Evolutionary conservation across 495 filamentous ascomycete species (phyloP), one percentile per base, ranked within the genome.

Genomic region (Chlorociboria aeruginascens): DNA sequence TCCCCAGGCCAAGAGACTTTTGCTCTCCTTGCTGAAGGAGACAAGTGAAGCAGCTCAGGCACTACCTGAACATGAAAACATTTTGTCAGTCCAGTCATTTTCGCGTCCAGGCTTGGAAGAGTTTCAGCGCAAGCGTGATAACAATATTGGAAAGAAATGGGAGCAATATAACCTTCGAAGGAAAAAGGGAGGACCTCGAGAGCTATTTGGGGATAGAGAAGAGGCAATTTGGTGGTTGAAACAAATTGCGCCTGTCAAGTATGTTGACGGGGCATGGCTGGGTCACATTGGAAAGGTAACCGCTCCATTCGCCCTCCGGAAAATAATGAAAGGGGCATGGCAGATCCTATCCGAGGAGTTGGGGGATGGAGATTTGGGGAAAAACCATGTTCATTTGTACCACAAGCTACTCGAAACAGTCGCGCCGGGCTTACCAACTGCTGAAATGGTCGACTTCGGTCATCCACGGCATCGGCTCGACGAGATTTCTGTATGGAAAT

Each of bases 341-440:
- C 71, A 73, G 41, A 57, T 73, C 3, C 56, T 74, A 34, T 66
- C 67, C 3, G 71, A 74, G 43, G 72, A 76, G 49, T 54, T 74
- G 7, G 73, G 73, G 6, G 64, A 73, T 53, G 72, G 73, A 0
- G 64, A 73, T 54, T 50, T 61, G 33, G 40, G 55, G 20, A 66
- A 70, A 53, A 67, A 74, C 48, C 70, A 76, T 55, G 69, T 72
- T 9, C 42, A 61, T 14, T 48, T 74, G 17, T 75, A 68, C 46
- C 49, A 60, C 12, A 28, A 66, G 9, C 53, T 76, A n/a, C 54
- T 76, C 53, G 36, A 53, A 20, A 48, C 54, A 0, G 55, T 72
- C 31, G 62, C 56, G 35, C 52, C 58, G 25, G 53, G 61, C 13
- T 48, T 56, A 0, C 51, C 45, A 1, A 50, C 43, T 3, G 50